A percentile compares a stretch with the other conserved stretches of the same genome.
Evolutionary conservation across 2,329 filamentous ascomycete species (phyloP).

Genomic region (Botryotinia calthae): DNA sequence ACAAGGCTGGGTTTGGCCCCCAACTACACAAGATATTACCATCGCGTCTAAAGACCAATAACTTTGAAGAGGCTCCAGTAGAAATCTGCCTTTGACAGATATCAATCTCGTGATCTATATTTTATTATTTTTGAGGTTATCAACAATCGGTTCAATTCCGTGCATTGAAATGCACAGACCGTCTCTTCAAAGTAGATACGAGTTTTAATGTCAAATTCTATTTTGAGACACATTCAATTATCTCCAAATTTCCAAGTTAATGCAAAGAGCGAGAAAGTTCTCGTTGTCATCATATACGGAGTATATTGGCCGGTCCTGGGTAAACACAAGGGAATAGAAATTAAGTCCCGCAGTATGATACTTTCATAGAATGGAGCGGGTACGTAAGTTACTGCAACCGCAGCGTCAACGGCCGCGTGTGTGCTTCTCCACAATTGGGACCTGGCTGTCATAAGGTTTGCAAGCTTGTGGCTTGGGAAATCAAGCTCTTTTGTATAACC

Average conservation of each 20-base stretch:
- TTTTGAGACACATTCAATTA: background rate
- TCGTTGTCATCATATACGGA: background rate
- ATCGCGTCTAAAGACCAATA: background rate
- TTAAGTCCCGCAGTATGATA: background rate
- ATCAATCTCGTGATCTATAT: background rate
- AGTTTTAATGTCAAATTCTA: background rate
- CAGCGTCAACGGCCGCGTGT: slow-evolving; percentile 3
- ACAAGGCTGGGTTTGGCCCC: background rate
- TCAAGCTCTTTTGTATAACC: background rate
- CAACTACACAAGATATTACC: background rate
- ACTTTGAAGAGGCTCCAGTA: background rate
- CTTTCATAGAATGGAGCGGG: background rate
- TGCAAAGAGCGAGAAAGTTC: background rate
- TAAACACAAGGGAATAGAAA: background rate
- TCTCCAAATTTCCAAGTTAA: background rate
- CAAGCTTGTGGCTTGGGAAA: background rate
- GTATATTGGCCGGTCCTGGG: background rate
- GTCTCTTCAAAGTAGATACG: background rate
- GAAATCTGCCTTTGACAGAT: background rate
- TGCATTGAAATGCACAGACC: background rate
- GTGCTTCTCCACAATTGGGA: background rate
- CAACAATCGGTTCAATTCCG: background rate
- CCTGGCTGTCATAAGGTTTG: background rate
- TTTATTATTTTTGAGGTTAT: background rate
- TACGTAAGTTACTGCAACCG: background rate